These are phyloP conservation scores for Suhomyces pyralidae DNA, from an alignment of 805 yeast species.

Conservation along the genomic window DNA sequence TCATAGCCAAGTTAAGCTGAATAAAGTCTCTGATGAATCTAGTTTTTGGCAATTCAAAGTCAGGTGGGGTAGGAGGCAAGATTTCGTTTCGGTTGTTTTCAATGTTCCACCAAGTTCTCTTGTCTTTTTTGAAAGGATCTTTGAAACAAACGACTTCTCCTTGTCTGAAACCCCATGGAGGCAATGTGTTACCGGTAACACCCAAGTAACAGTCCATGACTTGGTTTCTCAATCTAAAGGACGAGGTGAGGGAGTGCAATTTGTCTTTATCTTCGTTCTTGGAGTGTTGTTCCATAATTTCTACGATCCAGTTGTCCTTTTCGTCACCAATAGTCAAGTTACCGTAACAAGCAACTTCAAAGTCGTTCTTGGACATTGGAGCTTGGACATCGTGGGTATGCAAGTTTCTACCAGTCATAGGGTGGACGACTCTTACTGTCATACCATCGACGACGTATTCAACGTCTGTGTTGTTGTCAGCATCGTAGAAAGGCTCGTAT, in stretches of 20 bases:
- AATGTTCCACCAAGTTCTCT: slow-evolving; percentile 86
- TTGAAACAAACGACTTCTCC: slow-evolving; percentile 88
- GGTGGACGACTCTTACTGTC: slow-evolving; percentile 60
- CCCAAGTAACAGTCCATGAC: slow-evolving; percentile 79
- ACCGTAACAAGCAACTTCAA: slow-evolving; percentile 75
- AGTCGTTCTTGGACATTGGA: slow-evolving; percentile 53
- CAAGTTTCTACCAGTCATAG: slow-evolving; percentile 59
- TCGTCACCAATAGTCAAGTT: slow-evolving; percentile 59
- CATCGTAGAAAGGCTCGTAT: slow-evolving; percentile 30
- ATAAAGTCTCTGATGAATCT: slow-evolving; percentile 74
- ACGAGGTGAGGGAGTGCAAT: slow-evolving; percentile 79
- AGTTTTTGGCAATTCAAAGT: slow-evolving; percentile 68
- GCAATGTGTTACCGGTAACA: slow-evolving; percentile 76
- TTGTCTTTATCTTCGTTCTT: slow-evolving; percentile 45
- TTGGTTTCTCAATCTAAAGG: slow-evolving; percentile 70
- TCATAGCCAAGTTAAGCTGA: slow-evolving; percentile 78
- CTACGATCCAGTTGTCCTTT: slow-evolving; percentile 77
- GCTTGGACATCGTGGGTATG: slow-evolving; percentile 70
- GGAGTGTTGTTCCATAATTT: slow-evolving; percentile 59
- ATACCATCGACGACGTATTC: slow-evolving; percentile 56
- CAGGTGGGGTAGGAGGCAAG: slow-evolving; percentile 58
- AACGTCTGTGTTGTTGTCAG: slow-evolving; percentile 25
- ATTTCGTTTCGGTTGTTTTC: slow-evolving; percentile 63
- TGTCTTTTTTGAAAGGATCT: slow-evolving; percentile 66
- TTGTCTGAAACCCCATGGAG: slow-evolving; percentile 97